phyloP scores from a whole-genome alignment of 345 rosid species.

The Boechera retrofracta region DNA sequence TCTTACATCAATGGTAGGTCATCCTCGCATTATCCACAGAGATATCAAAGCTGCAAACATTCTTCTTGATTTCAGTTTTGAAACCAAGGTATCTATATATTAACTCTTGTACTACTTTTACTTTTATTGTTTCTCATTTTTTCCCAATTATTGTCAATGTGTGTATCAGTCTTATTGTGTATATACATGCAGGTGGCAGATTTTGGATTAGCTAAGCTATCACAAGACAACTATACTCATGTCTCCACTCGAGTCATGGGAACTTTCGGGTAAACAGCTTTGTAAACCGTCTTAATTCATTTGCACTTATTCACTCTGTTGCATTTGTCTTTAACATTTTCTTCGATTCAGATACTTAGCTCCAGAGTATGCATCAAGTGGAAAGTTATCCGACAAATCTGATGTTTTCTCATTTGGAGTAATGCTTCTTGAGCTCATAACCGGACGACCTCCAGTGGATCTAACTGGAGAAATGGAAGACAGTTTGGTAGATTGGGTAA shows the following conservation, averaged over 20 bases:
- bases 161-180: neutral
- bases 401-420: constrained; percentile 93
- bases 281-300: neutral
- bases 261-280: constrained; percentile 80
- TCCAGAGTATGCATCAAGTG: constrained; percentile 95
- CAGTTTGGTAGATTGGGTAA: constrained; percentile 92
- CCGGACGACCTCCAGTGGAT: constrained; percentile 78
- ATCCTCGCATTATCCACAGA: constrained; percentile 88
- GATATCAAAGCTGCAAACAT: constrained; percentile 92
- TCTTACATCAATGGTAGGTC: constrained; percentile 55
- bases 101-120: neutral
- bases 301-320: constrained; percentile 3
- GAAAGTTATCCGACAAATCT: constrained; percentile 86
- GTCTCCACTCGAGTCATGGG: constrained; percentile 98
- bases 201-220: constrained; percentile 91
- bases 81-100: constrained; percentile 64
- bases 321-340: neutral
- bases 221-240: constrained; percentile 84
- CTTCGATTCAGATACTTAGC: constrained; percentile 69
- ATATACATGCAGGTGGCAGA: constrained; percentile 73
- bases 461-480: constrained; percentile 67
- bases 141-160: neutral
- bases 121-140: neutral
- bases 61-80: constrained; percentile 72
- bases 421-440: constrained; percentile 81